A percentile compares a stretch with the other conserved stretches of the same genome.
Conservation (phyloP, 2,329 filamentous ascomycete genomes). For the Berkeleyomyces rouxiae region DNA sequence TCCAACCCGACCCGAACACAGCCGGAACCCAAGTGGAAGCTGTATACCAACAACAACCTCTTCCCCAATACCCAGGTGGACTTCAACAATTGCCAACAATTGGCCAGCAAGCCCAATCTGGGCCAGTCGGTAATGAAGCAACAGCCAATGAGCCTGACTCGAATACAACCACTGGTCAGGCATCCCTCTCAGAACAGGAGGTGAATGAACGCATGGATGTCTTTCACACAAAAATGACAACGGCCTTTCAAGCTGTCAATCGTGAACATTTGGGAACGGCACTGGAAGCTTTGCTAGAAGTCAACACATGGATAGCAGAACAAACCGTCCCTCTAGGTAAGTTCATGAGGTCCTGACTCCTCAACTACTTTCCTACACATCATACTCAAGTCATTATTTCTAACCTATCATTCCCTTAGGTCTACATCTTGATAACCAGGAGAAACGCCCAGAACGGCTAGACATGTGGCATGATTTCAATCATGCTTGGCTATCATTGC, state of each 20-base stretch:
- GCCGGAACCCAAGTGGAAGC: not conserved
- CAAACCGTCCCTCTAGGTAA: conserved; percentile 4
- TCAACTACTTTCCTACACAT: not conserved
- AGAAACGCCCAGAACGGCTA: conserved; percentile 41
- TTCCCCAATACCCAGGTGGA: not conserved
- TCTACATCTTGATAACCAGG: conserved; percentile 13
- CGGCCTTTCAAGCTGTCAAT: not conserved
- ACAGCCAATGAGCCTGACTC: not conserved
- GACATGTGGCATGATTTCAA: conserved; percentile 92
- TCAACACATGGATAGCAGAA: not conserved
- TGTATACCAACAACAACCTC: not conserved
- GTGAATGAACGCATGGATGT: not conserved
- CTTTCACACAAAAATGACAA: not conserved
- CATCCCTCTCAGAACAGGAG: conserved; percentile 1
- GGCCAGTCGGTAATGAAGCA: not conserved
- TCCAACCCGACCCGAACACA: not conserved
- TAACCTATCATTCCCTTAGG: conserved; percentile 5
- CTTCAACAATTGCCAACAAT: not conserved
- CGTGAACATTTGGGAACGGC: not conserved
- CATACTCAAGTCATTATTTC: not conserved
- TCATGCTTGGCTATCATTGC: conserved; percentile 68
- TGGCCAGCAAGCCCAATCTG: not conserved
- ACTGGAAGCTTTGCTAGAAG: not conserved
- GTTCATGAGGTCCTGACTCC: not conserved
- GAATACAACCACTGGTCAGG: not conserved